phyloP scores from a whole-genome alignment of 2,329 filamentous ascomycete genomes.

The Arthrinium phaeospermum region DNA sequence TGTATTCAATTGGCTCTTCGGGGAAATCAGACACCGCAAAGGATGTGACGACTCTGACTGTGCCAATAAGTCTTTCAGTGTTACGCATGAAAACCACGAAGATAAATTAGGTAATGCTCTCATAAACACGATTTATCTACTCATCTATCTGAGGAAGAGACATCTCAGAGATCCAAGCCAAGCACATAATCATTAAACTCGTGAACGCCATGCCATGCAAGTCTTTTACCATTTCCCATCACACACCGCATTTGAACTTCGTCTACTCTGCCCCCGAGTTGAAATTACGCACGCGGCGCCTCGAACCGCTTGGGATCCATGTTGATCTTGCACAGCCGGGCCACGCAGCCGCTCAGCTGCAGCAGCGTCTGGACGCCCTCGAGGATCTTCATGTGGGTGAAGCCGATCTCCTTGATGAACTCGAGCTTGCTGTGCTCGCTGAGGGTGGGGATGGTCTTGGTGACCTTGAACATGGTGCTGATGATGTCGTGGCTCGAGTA shows the following conservation, averaged over 20 bases:
- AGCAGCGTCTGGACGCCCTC: constrained; percentile 95
- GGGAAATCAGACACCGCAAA: no score
- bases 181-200: constrained; percentile 27
- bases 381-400: constrained; percentile 99
- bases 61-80: neutral
- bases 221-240: constrained; percentile 16
- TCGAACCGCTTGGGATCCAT: constrained; percentile 90
- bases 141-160: constrained; percentile 12
- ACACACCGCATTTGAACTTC: constrained; percentile 22
- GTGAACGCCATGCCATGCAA: constrained; percentile 40
- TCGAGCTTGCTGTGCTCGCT: constrained; percentile 96
- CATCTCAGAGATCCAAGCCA: constrained; percentile 11
- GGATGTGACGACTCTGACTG: no score
- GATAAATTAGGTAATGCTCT: neutral
- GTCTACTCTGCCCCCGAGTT: constrained; percentile 38
- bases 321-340: constrained; percentile 90
- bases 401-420: constrained; percentile 98
- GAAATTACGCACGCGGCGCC: constrained; percentile 15
- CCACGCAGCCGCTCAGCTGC: constrained; percentile 91
- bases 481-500: constrained; percentile 99
- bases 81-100: neutral
- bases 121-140: constrained; percentile 12
- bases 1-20: no score
- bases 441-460: constrained; percentile 89
- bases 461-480: constrained; percentile 98